Evolutionary conservation across 2,329 filamentous ascomycete species (phyloP).

Genomic region (Ceratocystis harringtonii): DNA sequence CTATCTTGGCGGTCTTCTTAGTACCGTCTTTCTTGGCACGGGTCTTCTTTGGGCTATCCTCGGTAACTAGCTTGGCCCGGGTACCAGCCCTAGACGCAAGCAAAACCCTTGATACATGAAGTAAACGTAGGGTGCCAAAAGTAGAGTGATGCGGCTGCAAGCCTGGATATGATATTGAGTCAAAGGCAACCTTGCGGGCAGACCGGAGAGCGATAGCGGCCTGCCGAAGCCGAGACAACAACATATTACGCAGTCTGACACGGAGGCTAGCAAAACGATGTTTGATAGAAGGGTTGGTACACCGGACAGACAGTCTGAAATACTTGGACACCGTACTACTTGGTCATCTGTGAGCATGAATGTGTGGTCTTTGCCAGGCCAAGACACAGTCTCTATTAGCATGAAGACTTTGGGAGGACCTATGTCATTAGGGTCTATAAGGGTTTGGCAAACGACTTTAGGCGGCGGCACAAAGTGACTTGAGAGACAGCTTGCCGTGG

Average conservation of each 20-base stretch:
- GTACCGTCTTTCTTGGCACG: neutral
- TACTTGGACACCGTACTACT: too few species aligned
- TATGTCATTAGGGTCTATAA: too few species aligned
- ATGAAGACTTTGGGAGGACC: too few species aligned
- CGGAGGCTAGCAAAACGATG: neutral
- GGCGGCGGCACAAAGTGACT: too few species aligned
- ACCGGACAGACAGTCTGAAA: neutral
- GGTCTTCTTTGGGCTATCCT: neutral
- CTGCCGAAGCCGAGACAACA: neutral
- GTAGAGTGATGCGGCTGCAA: neutral
- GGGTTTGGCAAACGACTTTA: too few species aligned
- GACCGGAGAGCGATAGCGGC: neutral
- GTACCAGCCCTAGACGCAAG: neutral
- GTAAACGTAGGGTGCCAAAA: neutral
- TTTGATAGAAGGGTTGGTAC: neutral
- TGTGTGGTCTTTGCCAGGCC: too few species aligned
- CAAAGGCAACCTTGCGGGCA: neutral
- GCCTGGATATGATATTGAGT: neutral
- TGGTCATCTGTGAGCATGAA: too few species aligned
- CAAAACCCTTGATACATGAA: neutral
- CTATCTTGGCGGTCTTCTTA: conserved; percentile 26
- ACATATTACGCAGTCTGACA: neutral
- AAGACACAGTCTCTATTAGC: too few species aligned
- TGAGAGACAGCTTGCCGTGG: neutral
- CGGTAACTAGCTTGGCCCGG: neutral